Conservation (phyloP, 2,329 filamentous ascomycete genomes). For the Akanthomyces dipterigenus region DNA sequence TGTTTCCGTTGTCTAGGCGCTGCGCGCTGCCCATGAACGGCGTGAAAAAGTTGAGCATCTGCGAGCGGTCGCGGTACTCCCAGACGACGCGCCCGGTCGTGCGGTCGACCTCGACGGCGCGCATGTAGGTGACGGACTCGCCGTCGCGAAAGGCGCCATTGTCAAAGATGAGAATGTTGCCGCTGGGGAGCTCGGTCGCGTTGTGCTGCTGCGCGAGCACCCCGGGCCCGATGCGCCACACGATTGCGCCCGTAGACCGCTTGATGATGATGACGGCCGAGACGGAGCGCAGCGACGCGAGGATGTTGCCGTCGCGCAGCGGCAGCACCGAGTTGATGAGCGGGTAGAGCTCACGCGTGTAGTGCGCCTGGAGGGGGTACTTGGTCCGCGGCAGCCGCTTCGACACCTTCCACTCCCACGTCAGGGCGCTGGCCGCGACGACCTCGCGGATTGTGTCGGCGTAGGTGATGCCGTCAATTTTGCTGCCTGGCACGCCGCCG, state of each 20-base stretch:
- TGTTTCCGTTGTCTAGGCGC: conserved; percentile 22
- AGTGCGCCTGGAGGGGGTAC: conserved; percentile 23
- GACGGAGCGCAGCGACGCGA: conserved; percentile 23
- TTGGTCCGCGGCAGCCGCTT: conserved; percentile 20
- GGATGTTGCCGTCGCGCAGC: conserved; percentile 21
- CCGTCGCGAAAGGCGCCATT: conserved; percentile 23
- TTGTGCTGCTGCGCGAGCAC: conserved; percentile 25
- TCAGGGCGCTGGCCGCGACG: conserved; percentile 17
- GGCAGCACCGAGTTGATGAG: conserved; percentile 25
- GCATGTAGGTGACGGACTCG: conserved; percentile 23
- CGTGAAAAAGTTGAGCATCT: conserved; percentile 25
- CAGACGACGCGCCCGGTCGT: conserved; percentile 20
- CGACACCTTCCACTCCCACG: conserved; percentile 26
- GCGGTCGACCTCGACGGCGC: conserved; percentile 21
- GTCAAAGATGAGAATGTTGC: conserved; percentile 26
- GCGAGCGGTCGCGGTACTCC: conserved; percentile 24
- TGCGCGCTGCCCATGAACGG: conserved; percentile 26
- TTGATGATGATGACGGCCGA: conserved; percentile 24
- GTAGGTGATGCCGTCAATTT: conserved; percentile 22
- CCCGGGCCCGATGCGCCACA: conserved; percentile 21
- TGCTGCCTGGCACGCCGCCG: conserved; percentile 20
- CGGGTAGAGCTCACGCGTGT: conserved; percentile 25
- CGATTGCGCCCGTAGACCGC: conserved; percentile 20
- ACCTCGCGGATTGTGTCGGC: conserved; percentile 25
- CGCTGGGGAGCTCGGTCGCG: conserved; percentile 23